A percentile compares a stretch with the other conserved stretches of the same genome.
These are phyloP conservation scores for Prunus yedoensis DNA, from an alignment of 331 rosid species.

Conservation along the genomic window DNA sequence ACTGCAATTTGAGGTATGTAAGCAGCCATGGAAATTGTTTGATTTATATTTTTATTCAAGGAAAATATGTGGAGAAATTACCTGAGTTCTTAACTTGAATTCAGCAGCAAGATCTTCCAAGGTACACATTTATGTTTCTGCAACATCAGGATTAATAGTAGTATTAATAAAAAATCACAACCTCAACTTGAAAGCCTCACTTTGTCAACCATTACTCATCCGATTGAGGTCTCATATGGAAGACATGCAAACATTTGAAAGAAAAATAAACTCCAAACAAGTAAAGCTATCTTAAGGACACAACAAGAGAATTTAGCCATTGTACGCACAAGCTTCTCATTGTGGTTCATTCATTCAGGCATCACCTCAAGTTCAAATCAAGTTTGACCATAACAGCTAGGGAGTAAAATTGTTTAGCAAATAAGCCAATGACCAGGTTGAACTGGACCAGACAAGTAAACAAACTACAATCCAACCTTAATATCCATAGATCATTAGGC, in stretches of 20 bases:
- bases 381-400: neutral
- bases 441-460: neutral
- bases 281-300: neutral
- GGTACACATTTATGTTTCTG: slow-evolving; percentile 93
- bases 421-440: neutral
- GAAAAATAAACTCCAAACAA: neutral
- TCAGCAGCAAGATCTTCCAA: slow-evolving; percentile 98
- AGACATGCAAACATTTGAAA: neutral
- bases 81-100: slow-evolving; percentile 88
- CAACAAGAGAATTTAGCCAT: neutral
- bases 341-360: neutral
- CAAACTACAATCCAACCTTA: neutral
- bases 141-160: slow-evolving; percentile 21
- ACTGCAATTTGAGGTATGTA: neutral
- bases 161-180: slow-evolving; percentile 18
- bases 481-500: neutral
- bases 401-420: neutral
- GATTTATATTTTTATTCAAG: neutral
- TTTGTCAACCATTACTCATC: neutral
- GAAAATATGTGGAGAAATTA: slow-evolving; percentile 25
- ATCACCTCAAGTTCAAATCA: neutral
- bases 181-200: slow-evolving; percentile 6
- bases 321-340: neutral
- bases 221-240: neutral
- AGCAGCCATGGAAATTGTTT: neutral